Evolutionary conservation across 345 rosid species (phyloP).

Genomic region (Populus ilicifolia): DNA sequence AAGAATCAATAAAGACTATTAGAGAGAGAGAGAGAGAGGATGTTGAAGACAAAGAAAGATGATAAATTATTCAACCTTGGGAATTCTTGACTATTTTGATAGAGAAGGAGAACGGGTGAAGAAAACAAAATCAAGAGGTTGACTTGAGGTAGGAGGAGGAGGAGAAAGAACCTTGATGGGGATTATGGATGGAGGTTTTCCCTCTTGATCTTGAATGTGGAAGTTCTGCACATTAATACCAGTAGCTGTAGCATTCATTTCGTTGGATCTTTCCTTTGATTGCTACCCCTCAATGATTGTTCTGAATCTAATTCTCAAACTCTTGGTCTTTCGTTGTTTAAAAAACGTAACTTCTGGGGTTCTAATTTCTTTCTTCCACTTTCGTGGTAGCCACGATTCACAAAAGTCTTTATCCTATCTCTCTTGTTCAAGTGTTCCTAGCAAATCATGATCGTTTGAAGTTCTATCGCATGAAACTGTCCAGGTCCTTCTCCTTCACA

Average conservation of each 20-base stretch:
- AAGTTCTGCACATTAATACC: slow-evolving; percentile 19
- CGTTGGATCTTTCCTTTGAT: slow-evolving; percentile 9
- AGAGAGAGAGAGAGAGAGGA: slow-evolving; percentile 5
- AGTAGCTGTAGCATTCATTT: slow-evolving; percentile 5
- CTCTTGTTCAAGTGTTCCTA: neutral
- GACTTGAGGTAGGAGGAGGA: neutral
- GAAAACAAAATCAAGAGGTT: neutral
- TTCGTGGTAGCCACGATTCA: slow-evolving; percentile 19
- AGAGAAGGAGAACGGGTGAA: neutral
- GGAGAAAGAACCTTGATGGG: slow-evolving; percentile 33
- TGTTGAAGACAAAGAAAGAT: neutral
- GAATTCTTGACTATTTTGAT: neutral
- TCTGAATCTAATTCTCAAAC: neutral
- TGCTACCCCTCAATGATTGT: neutral
- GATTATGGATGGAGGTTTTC: slow-evolving; percentile 27
- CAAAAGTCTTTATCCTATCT: neutral
- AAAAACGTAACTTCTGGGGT: neutral
- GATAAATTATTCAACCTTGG: neutral
- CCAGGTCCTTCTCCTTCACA: neutral
- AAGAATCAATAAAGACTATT: slow-evolving; percentile 2
- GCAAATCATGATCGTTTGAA: neutral
- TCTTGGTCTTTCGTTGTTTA: slow-evolving; percentile 2
- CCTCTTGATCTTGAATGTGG: slow-evolving; percentile 32
- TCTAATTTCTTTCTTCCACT: neutral
- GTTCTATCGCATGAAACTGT: too few relatives aligned